Evolutionary conservation across 2,329 filamentous ascomycete genomes (phyloP), one percentile per base, ranked within the genome.

Genomic region (Mycosphaerella sp.): DNA sequence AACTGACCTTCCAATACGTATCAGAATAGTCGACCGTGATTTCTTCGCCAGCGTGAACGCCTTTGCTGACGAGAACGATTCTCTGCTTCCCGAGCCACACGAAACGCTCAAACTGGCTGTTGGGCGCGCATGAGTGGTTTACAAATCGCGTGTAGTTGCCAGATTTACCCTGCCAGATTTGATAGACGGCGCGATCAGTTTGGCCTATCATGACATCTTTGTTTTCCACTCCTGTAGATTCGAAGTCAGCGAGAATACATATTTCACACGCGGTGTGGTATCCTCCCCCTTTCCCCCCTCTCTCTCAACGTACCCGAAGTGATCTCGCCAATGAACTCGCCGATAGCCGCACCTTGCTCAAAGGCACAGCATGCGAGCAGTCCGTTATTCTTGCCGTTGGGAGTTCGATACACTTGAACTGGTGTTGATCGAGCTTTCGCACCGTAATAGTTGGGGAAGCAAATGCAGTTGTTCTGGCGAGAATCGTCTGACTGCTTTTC

Each of bases 111-210:
- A 78, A 80, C 59, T 80, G 78, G 46, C 74, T 73, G 55, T 81
- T 81, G 1, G 78, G 74, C 13, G 74, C 73, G 62, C 78, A 81
- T 40, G 76, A 80, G 59, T 81, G 75, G 60, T 81, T 81, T 36
- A 80, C 74, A 58, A 82, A 81, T 0, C 78, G 70, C 1, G 78
- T 81, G 56, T 77, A 79, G 59, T 81, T 81, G 3, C 79, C 76
- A 62, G 74, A 71, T 48, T 66, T 65, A 0, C 77, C 78, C 60
- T 82, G 79, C 70, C 73, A 81, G 49, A 81, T 80, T 60, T 82
- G 79, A 58, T 80, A 82, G 0, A 71, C 70, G 0, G 70, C 71
- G 25, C 71, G 71, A 16, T 65, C 62, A 2, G 64, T 65, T 48
- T 75, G 67, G 1, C 63, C 64, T 12, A 65, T 56, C 78, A 81